Percentiles rank a stretch among this genome's conserved stretches.
phyloP scores from a whole-genome alignment of 768 basidiomycete genomes.

The Lyophyllum decastes region DNA sequence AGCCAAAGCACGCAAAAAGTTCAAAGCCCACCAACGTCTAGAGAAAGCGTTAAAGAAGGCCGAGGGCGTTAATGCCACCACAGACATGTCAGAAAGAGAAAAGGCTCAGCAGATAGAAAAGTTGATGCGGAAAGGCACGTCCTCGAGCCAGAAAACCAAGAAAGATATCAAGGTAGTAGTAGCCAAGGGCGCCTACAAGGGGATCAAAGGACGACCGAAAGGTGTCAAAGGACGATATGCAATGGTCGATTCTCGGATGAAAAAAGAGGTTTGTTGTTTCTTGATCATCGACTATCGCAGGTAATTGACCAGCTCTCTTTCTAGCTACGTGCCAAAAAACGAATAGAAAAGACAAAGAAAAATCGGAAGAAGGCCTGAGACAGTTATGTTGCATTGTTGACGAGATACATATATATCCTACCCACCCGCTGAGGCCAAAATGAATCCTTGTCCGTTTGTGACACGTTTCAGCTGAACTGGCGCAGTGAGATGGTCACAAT shows the following conservation, averaged over 20 bases:
- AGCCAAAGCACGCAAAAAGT: conserved; percentile 96
- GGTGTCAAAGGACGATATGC: conserved; percentile 94
- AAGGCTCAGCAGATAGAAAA: conserved; percentile 94
- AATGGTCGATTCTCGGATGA: conserved; percentile 94
- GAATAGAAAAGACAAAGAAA: conserved; percentile 73
- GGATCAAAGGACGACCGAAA: conserved; percentile 89
- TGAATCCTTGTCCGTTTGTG: neutral
- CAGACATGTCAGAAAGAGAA: conserved; percentile 92
- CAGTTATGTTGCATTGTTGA: neutral
- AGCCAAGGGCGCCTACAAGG: conserved; percentile 87
- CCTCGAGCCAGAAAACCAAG: conserved; percentile 64
- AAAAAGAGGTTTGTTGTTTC: conserved; percentile 70
- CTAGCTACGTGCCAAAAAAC: conserved; percentile 85
- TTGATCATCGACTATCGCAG: neutral
- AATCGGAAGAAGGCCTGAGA: conserved; percentile 45
- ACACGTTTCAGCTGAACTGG: neutral
- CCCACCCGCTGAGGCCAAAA: neutral
- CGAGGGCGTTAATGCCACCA: conserved; percentile 84
- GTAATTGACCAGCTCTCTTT: conserved; percentile 12
- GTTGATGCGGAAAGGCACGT: conserved; percentile 79
- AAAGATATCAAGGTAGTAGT: conserved; percentile 87
- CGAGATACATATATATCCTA: neutral
- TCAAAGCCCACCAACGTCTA: conserved; percentile 79
- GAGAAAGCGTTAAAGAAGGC: conserved; percentile 97
- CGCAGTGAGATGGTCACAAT: conserved; percentile 40